Evolutionary conservation across 2,329 filamentous ascomycete species (phyloP).

Genomic region (Penicillium sp.): DNA sequence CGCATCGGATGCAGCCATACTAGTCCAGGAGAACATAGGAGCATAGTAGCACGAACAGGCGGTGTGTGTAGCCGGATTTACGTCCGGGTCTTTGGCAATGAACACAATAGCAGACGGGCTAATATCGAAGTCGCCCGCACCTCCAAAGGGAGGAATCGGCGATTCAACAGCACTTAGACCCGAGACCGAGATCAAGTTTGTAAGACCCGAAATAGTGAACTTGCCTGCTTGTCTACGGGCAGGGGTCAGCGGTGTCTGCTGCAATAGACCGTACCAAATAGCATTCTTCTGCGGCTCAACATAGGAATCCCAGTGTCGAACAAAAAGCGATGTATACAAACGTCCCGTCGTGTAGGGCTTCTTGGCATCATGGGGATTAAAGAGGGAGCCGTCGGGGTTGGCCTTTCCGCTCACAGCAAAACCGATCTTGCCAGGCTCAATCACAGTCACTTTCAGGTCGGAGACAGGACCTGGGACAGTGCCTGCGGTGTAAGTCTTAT

Average conservation of each 20-base stretch:
- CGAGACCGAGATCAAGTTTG: constrained; percentile 42
- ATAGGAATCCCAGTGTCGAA: constrained; percentile 53
- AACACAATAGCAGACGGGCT: constrained; percentile 45
- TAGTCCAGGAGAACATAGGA: constrained; percentile 42
- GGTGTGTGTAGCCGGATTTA: constrained; percentile 47
- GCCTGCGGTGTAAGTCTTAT: constrained; percentile 44
- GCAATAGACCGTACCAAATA: constrained; percentile 48
- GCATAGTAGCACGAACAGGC: constrained; percentile 46
- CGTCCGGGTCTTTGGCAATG: constrained; percentile 44
- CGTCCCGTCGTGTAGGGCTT: constrained; percentile 45
- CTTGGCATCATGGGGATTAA: constrained; percentile 48
- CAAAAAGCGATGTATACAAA: constrained; percentile 50
- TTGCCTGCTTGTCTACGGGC: constrained; percentile 37
- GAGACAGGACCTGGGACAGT: constrained; percentile 45
- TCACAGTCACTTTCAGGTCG: constrained; percentile 43
- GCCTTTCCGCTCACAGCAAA: constrained; percentile 48
- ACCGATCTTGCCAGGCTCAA: constrained; percentile 42
- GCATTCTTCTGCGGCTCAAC: constrained; percentile 47
- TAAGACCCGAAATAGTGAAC: constrained; percentile 40
- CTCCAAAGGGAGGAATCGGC: constrained; percentile 48
- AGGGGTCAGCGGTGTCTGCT: constrained; percentile 37
- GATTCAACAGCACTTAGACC: constrained; percentile 42
- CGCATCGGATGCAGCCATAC: constrained; percentile 30
- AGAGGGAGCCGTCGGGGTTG: constrained; percentile 46
- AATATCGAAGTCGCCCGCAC: constrained; percentile 46